These are phyloP conservation scores for Monilinia vaccinii-corymbosi DNA, from an alignment of 2,329 filamentous ascomycete species.

Conservation along the genomic window DNA sequence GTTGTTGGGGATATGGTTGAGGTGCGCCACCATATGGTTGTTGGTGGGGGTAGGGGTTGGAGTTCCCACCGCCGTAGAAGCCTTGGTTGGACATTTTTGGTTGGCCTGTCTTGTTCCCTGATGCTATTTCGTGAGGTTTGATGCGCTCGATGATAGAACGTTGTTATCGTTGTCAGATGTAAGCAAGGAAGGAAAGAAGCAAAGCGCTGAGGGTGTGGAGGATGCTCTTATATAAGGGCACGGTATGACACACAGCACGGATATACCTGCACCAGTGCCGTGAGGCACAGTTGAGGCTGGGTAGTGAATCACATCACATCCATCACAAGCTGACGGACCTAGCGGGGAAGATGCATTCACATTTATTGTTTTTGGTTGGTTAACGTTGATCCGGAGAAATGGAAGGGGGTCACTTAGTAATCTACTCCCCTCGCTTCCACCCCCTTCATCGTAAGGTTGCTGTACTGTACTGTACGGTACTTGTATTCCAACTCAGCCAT, in stretches of 20 bases:
- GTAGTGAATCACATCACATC: neutral
- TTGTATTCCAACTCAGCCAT: neutral
- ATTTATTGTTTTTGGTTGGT: neutral
- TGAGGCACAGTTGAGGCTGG: neutral
- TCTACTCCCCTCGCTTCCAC: neutral
- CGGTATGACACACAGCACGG: neutral
- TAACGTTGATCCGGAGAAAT: neutral
- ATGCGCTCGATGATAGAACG: neutral
- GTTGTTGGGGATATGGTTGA: constrained; percentile 4
- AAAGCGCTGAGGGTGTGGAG: neutral
- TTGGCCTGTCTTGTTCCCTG: neutral
- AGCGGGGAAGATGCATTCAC: neutral
- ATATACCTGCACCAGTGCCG: too few species aligned
- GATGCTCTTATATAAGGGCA: neutral
- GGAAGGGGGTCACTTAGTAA: too few species aligned
- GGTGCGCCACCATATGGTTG: neutral
- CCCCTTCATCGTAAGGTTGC: neutral
- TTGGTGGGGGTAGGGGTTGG: neutral
- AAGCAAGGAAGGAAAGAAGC: neutral
- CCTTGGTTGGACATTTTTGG: neutral
- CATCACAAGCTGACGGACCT: neutral
- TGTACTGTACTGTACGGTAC: too few species aligned
- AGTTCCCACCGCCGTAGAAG: neutral
- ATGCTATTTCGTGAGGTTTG: neutral
- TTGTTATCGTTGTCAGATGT: neutral